Base-by-base conservation (phyloP, 495 filamentous ascomycete species). In the Aspergillus haitiensis region DNA sequence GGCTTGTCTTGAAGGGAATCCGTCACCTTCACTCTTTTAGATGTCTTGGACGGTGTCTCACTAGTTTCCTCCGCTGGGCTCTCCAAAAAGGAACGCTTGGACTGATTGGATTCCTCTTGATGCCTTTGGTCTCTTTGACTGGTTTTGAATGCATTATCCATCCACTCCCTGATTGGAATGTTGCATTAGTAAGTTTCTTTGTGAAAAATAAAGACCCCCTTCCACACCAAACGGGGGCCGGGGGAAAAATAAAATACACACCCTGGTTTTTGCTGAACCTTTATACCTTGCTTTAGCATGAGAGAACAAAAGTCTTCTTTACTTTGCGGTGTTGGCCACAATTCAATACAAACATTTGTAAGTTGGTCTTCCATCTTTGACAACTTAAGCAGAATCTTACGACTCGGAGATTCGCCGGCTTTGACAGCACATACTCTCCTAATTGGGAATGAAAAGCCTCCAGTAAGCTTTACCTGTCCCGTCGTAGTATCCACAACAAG, bases 271-370 rank as follows among this genome's bases (percentile, higher is more conserved):
- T 35, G 37, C 1, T 45, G 18, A 6, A 66, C 18, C 5, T 65
- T 68, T 42, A 67, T 37, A 2, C 45, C n/a, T 5, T 33, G 39
- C 7, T 55, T 37, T 10, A 44, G 21, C 15, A 76, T 35, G 7
- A 68, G 9, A 33, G 32, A 6, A 21, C 64, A 52, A 6, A 60
- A 81, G 55, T 0, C 45, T 33, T 27, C 46, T 18, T 52, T 73
- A 68, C 6, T 65, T 68, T 35, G 62, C 44, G 27, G 52, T 7
- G 32, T 36, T 12, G 36, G 58, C 7, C 37, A 55, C 44, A 81
- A 64, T 47, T 81, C 72, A 21, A 82, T 64, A 42, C 81, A 76
- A 7, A 81, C 34, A 12, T 49, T 52, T 6, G 64, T 62, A 51
- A 62, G 64, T 6, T 59, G 33, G 10, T 34, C 56, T 8, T 63